phyloP scores from a whole-genome alignment of 768 basidiomycete species.

The Mycena albidolilacea region DNA sequence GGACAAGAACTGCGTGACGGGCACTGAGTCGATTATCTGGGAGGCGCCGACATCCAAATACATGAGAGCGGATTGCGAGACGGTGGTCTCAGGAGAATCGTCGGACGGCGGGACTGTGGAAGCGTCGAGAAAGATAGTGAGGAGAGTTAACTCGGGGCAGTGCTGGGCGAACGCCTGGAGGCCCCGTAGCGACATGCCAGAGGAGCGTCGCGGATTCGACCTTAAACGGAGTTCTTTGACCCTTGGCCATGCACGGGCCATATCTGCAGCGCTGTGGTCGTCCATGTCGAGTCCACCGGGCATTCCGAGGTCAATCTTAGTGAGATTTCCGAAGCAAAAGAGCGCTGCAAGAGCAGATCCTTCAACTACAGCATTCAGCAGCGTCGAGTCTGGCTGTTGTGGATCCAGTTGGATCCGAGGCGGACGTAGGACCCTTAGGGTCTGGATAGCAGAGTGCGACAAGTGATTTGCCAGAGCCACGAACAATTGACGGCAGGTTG shows the following conservation, averaged over 20 bases:
- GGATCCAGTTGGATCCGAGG: too few relatives aligned
- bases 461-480: not conserved
- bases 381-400: not conserved
- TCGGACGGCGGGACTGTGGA: conserved; percentile 12
- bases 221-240: not conserved
- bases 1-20: not conserved
- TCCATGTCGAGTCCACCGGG: conserved; percentile 10
- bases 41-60: not conserved
- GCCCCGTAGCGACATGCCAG: not conserved
- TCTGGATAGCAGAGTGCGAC: not conserved
- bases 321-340: conserved; percentile 9
- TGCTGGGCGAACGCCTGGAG: not conserved
- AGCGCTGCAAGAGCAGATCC: not conserved
- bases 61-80: not conserved
- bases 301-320: not conserved
- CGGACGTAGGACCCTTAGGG: not conserved
- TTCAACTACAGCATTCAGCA: not conserved
- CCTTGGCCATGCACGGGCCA: conserved; percentile 1
- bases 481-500: not conserved
- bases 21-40: not conserved
- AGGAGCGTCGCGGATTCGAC: not conserved
- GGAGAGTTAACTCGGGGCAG: not conserved
- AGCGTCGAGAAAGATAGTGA: not conserved
- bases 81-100: not conserved
- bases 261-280: not conserved